Conservation (phyloP, 179 eudicot genomes). For the Corrigiola litoralis region DNA sequence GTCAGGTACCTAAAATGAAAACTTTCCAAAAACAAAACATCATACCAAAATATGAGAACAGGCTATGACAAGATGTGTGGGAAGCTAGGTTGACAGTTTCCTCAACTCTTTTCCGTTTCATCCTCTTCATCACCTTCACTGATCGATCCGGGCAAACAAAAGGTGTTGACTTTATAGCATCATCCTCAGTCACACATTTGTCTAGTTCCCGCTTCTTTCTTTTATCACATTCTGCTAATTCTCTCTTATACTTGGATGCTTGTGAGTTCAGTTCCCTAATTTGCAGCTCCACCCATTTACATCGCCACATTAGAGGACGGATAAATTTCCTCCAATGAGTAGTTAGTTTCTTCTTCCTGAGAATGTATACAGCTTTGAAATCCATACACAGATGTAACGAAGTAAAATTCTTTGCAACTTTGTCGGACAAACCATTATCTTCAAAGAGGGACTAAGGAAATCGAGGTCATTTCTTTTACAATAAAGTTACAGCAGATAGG, state of each 20-base stretch:
- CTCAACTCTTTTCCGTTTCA: slow-evolving; percentile 69
- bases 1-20: neutral
- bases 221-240: slow-evolving; percentile 38
- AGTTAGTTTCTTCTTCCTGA: slow-evolving; percentile 67
- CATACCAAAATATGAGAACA: slow-evolving; percentile 78
- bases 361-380: slow-evolving; percentile 2
- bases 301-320: slow-evolving; percentile 75
- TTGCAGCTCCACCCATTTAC: slow-evolving; percentile 79
- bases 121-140: slow-evolving; percentile 49
- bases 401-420: neutral
- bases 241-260: slow-evolving; percentile 49
- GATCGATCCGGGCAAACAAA: slow-evolving; percentile 28
- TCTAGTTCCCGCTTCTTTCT: slow-evolving; percentile 37
- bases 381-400: neutral
- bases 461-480: no score
- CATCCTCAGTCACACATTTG: slow-evolving; percentile 35
- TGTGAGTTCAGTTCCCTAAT: slow-evolving; percentile 44
- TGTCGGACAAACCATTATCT: no score
- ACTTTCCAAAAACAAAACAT: neutral
- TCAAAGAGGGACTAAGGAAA: no score
- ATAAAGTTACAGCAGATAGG: no score
- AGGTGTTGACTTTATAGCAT: slow-evolving; percentile 45
- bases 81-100: slow-evolving; percentile 45
- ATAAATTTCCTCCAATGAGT: slow-evolving; percentile 61
- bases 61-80: slow-evolving; percentile 54